Base-by-base conservation (phyloP, 2,329 filamentous ascomycete genomes). In the Aspergillus sp. region DNA sequence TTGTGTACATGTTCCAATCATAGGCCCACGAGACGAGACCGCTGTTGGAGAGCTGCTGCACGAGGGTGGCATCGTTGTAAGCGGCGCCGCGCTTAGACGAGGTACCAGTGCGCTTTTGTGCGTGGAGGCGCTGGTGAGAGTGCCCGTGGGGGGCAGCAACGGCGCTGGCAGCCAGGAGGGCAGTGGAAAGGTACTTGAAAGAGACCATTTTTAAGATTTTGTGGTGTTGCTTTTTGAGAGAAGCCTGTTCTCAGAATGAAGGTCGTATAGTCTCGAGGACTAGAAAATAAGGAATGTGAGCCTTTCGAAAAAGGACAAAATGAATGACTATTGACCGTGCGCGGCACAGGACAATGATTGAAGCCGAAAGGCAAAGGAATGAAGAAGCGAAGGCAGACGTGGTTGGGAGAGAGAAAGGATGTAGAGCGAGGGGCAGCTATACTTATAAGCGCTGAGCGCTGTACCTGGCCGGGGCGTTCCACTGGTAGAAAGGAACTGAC, bases 21-120 rank as follows among this genome's bases (percentile, higher is more conserved):
- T 82, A 81, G 41, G 76, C 77, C 80, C 80, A 82, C 46, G 72
- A 71, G 55, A 79, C 69, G 23, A 64, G 48, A 28, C 67, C 69
- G 51, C 64, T 68, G 51, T 62, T 64, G 55, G 66, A 54, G 55
- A 82, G 77, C 15, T 73, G 56, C 28, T 66, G n/a, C 11, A 78
- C 70, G 41, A 74, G 66, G 23, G 66, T 63, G 43, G 71, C 68
- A 43, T 76, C 69, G 64, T 81, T 82, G 75, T 81, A 82, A 58
- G 72, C 69, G 15, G 73, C 72, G 28, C 73, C 73, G 43, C 73
- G 71, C 68, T 75, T 74, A 67, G 60, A 60, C 28, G 61, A 41
- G 52, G 52, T 56, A 43, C 30, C 23, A 38, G 54, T 67, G 68
- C 68, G 70, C 67, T 49, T 68, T 41, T 54, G 53, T 31, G 45